Evolutionary conservation across 139 green algal genomes (phyloP).

Genomic region (Trebouxia sp.): DNA sequence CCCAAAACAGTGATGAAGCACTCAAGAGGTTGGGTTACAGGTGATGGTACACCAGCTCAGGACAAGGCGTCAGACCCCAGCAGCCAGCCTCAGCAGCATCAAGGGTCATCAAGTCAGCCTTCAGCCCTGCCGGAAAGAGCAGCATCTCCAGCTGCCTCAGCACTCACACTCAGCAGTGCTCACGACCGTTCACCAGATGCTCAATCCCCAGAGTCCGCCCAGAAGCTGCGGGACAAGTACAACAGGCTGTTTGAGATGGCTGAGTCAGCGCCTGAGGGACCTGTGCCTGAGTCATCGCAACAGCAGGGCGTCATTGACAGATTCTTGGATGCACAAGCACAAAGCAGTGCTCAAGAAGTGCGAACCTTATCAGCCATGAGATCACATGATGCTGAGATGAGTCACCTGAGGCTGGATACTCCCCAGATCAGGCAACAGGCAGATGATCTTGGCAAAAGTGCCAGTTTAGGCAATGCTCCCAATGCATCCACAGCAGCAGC

Average conservation of each 20-base stretch:
- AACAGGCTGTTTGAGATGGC: conserved; percentile 27
- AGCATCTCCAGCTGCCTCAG: background rate
- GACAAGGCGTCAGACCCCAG: too few relatives aligned
- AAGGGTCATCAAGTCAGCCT: background rate
- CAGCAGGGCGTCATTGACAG: conserved; percentile 9
- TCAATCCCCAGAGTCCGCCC: background rate
- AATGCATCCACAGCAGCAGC: background rate
- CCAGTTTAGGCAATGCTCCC: too few relatives aligned
- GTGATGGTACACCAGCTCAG: background rate
- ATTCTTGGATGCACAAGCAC: background rate
- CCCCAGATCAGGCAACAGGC: too few relatives aligned
- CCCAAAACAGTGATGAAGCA: too few relatives aligned
- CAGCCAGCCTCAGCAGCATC: too few relatives aligned
- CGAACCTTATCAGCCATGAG: too few relatives aligned
- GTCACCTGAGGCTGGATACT: too few relatives aligned
- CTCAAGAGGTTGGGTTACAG: too few relatives aligned
- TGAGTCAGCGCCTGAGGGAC: conserved; percentile 16
- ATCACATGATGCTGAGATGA: too few relatives aligned
- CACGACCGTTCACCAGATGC: background rate
- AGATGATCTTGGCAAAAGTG: too few relatives aligned
- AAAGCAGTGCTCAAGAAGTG: background rate
- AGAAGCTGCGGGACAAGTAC: conserved; percentile 17
- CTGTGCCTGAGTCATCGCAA: background rate
- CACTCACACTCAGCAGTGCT: background rate
- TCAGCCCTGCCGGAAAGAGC: background rate